Base-by-base conservation (phyloP, 108 stramenopile species). In the Chaetoceros muelleri region DNA sequence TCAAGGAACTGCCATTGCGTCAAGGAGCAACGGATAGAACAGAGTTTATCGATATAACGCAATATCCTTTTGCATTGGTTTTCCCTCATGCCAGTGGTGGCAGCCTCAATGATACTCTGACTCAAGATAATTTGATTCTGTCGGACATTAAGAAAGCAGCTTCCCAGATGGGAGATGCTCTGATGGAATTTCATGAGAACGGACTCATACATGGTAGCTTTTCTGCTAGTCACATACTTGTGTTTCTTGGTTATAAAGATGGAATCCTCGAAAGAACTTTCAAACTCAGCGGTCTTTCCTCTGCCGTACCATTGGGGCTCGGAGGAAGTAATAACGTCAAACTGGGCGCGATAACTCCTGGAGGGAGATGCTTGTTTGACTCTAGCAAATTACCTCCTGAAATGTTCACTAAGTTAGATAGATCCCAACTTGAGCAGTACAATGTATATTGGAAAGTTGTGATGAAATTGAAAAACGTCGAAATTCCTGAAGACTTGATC, bases 21-120 rank as follows among this genome's bases (percentile, higher is more conserved):
- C 59, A 58, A 21, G 65, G 67, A 18, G 65, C 66, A 16, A 44
- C 55, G 30, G 51, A 24, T 24, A 28, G 8, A 19, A 29, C 52
- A 46, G 28, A 23, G 48, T 44, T 45, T 17, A 40, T 66, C 1
- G 22, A 56, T 26, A 55, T 85, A 19, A 46, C 70, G 8, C 68
- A 68, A 45, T 76, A 65, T 51, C 67, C 67, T 16, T 76, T 67
- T 55, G 86, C 80, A n/a, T 54, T 88, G 17, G 80, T 88, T 22
- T 76, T 79, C 60, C 78, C 76, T 19, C 56, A 62, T 25, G 29
- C 57, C 24, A 74, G 70, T 23, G 74, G 77, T 34, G 70, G 78
- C 2, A 78, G 78, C 48, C 55, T 88, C 2, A 59, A 63, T 21
- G 76, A 75, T 20, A 61, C 61, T 56, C 19, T 62, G 20, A 48